Evolutionary conservation across 2,329 filamentous ascomycete species (phyloP), one percentile per base, ranked within the genome.

Genomic region (Keithomyces neogunnii): DNA sequence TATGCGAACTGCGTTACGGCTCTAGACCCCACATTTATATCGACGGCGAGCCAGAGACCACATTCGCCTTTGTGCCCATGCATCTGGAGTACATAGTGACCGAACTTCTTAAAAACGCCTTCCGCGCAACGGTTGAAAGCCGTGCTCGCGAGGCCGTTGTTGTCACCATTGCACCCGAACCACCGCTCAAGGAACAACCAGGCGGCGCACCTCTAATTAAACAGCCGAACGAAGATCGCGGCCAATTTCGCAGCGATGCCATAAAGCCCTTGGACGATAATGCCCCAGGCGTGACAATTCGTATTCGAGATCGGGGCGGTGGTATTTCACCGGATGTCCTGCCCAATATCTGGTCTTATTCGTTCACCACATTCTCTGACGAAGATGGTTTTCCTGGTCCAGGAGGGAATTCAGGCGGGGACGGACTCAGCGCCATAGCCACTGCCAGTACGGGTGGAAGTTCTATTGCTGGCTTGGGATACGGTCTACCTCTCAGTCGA

Each of bases 41-140:
- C 61, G 87, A 91, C 58, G 93, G 93, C 57, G 86, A 95, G 65
- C 84, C 87, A 0, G 84, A 87, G 48, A 89, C 91, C n/a, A 47
- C 45, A 7, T 95, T 99, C 63, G 90, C 92, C 26, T 93, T 95
- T 63, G 85, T 99, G 7, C 93, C 93, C 11, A 93, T 95, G 66
- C 93, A 99, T 67, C 79, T 99, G 29, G 92, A 97, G 69, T 99
- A 99, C 68, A 96, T 99, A 57, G 81, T 96, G 57, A 99, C 92
- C 0, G 93, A 99, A 69, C 78, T 99, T 1, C 78, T 99, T 53
- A 99, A 99, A 69, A 99, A 99, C 63, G 89, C 91, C 1, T 99
- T 97, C 72, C 83, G 93, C 43, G 92, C 93, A 3, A 95, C 89
- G 0, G 84, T 97, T 8, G 93, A 99, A 69, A 85, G 80, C 52